Conservation (phyloP, 164 flowering plant genomes). For the Taxillus chinensis region DNA sequence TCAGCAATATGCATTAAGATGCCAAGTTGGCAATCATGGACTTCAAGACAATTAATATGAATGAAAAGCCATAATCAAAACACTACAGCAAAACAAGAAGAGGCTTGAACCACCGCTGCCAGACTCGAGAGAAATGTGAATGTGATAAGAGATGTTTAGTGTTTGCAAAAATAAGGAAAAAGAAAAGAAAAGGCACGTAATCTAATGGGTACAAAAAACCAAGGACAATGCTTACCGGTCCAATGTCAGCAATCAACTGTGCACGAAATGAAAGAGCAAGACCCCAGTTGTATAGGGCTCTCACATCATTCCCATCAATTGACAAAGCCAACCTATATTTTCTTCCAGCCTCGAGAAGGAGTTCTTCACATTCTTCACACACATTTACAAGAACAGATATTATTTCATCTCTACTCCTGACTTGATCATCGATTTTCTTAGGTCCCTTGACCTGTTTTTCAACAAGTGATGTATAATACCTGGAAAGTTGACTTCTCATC, state of each 20-base stretch:
- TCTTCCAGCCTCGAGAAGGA: conserved; percentile 86
- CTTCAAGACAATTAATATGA: too few relatives aligned
- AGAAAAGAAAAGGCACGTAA: neutral
- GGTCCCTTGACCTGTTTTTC: conserved; percentile 14
- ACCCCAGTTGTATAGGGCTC: conserved; percentile 94
- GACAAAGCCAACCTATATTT: conserved; percentile 67
- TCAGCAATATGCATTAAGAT: too few relatives aligned
- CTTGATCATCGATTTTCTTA: conserved; percentile 20
- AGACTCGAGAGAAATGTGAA: too few relatives aligned
- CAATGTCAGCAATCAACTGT: conserved; percentile 87
- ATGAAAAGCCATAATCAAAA: neutral
- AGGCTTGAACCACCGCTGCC: neutral
- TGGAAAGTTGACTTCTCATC: conserved; percentile 48
- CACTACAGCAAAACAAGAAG: neutral
- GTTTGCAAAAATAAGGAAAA: too few relatives aligned
- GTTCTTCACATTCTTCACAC: conserved; percentile 93
- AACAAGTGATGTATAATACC: conserved; percentile 19
- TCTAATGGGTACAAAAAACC: neutral
- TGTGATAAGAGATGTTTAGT: too few relatives aligned
- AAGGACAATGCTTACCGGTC: conserved; percentile 56
- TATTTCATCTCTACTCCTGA: conserved; percentile 35
- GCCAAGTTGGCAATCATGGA: too few relatives aligned
- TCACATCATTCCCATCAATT: conserved; percentile 70
- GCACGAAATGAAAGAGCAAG: conserved; percentile 88
- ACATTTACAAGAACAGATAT: conserved; percentile 47